phyloP scores from a whole-genome alignment of 73 alveolate genomes.

The Urostyla sp. region DNA sequence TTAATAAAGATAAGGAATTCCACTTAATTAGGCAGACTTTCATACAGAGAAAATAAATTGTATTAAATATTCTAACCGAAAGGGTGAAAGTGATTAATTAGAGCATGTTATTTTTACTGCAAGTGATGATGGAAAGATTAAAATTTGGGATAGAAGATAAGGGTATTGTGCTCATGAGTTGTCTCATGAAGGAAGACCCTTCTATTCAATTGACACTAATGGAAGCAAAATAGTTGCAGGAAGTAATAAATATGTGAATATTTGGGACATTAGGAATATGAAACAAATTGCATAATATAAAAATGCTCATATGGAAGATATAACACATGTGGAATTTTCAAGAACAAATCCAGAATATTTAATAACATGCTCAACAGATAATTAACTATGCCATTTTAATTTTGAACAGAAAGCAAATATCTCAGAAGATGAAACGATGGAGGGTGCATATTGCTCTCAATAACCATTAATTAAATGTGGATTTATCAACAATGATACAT shows the following conservation, averaged over 20 bases:
- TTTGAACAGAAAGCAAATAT: conserved; percentile 9
- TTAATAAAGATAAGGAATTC: background rate
- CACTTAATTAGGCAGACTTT: background rate
- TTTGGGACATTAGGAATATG: conserved; percentile 52
- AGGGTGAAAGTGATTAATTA: background rate
- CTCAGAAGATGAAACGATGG: conserved; percentile 42
- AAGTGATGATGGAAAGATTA: conserved; percentile 25
- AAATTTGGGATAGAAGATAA: conserved; percentile 45
- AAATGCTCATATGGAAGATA: conserved; percentile 46
- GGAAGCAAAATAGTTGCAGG: conserved; percentile 19
- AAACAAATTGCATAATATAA: background rate
- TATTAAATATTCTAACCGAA: background rate
- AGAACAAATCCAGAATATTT: conserved; percentile 28
- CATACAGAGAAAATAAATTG: conserved; percentile 29
- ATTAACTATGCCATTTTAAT: conserved; percentile 25
- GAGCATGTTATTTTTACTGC: conserved; percentile 5
- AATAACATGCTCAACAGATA: conserved; percentile 37
- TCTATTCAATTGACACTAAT: conserved; percentile 42
- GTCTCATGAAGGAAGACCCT: background rate
- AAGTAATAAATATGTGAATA: background rate
- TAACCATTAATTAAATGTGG: conserved; percentile 52
- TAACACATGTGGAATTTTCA: conserved; percentile 20
- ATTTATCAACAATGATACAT: background rate
- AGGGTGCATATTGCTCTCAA: conserved; percentile 43
- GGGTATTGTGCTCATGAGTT: conserved; percentile 24